Percentiles rank a stretch among this genome's conserved stretches.
These are phyloP conservation scores for Rhizopogon rudus DNA, from an alignment of 768 basidiomycete genomes.

Conservation along the genomic window DNA sequence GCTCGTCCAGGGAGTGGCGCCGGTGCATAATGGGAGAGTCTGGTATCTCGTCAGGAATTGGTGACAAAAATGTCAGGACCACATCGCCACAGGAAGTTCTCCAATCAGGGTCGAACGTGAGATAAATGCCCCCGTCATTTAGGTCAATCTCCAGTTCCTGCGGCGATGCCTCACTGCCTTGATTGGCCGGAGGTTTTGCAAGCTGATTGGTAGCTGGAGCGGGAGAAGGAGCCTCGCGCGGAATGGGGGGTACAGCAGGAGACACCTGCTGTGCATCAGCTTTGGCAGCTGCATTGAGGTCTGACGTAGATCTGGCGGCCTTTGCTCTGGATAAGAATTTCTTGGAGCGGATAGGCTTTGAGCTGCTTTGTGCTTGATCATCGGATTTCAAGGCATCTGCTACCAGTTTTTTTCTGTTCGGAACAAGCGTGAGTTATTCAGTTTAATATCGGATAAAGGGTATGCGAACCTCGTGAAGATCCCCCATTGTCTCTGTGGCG, in stretches of 20 bases:
- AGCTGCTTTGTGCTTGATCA: constrained; percentile 3
- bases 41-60: constrained; percentile 15
- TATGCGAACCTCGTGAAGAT: constrained; percentile 15
- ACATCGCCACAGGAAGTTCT: constrained; percentile 16
- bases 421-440: background rate
- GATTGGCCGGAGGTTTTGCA: background rate
- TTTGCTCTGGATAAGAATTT: constrained; percentile 16
- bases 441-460: background rate
- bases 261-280: background rate
- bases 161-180: background rate
- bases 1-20: constrained; percentile 15
- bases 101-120: constrained; percentile 22
- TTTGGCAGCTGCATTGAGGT: constrained; percentile 10
- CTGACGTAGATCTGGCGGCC: constrained; percentile 19
- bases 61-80: constrained; percentile 17
- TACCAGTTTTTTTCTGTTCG: constrained; percentile 7
- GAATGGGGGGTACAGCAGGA: background rate
- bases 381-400: constrained; percentile 4
- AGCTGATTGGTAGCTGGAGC: background rate
- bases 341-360: constrained; percentile 5
- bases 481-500: constrained; percentile 10
- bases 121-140: constrained; percentile 22
- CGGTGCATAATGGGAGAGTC: constrained; percentile 21
- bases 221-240: background rate
- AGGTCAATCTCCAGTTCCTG: constrained; percentile 3